These are phyloP conservation scores for Trifolium pratense DNA, from an alignment of 306 rosid species.

Conservation along the genomic window DNA sequence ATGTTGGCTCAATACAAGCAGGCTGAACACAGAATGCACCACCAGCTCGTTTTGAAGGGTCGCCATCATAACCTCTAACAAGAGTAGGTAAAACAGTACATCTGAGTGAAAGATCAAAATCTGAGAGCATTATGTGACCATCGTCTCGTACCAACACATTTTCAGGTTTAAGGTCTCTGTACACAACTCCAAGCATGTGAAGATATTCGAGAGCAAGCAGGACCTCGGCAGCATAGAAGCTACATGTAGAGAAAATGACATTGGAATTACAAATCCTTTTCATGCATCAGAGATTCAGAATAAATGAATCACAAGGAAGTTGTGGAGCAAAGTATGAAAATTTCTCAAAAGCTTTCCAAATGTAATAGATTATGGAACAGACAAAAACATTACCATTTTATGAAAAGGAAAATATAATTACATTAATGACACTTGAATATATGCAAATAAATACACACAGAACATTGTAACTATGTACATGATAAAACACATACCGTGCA, in stretches of 20 bases:
- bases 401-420: constrained; percentile 15
- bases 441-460: constrained; percentile 20
- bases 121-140: constrained; percentile 99
- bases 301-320: too few species aligned
- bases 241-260: constrained; percentile 46
- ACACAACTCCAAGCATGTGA: constrained; percentile 99
- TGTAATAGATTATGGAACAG: not conserved
- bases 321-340: not conserved
- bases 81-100: constrained; percentile 90
- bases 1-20: constrained; percentile 90
- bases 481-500: constrained; percentile 74
- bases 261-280: too few species aligned
- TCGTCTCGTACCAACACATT: constrained; percentile 97
- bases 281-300: too few species aligned
- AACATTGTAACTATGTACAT: constrained; percentile 27
- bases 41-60: constrained; percentile 80
- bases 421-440: constrained; percentile 11
- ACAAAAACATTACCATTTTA: constrained; percentile 1
- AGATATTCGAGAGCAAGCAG: constrained; percentile 95
- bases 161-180: constrained; percentile 97
- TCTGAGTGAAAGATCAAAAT: constrained; percentile 94
- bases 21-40: constrained; percentile 97
- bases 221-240: constrained; percentile 99
- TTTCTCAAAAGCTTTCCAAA: constrained; percentile 10
- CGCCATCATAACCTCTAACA: constrained; percentile 67